Percentiles rank a stretch among this genome's conserved stretches.
Evolutionary conservation across 1,139 yeast genomes (phyloP).

Genomic region (Candida albicans): DNA sequence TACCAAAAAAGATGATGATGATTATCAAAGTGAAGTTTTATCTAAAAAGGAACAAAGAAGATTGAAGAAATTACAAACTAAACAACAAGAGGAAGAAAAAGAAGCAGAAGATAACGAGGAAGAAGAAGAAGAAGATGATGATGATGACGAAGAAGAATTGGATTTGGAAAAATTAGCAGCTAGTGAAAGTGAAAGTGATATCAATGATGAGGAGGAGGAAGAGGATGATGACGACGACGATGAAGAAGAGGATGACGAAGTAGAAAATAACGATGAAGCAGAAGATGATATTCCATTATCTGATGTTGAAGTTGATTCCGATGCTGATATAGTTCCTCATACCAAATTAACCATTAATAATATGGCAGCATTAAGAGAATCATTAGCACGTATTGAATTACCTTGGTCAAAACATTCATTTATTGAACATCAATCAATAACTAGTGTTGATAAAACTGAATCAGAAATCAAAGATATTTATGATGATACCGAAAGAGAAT

Average conservation of each 20-base stretch:
- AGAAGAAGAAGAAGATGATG: slow-evolving; percentile 25
- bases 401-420: slow-evolving; percentile 76
- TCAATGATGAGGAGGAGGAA: slow-evolving; percentile 41
- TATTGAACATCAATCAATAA: slow-evolving; percentile 78
- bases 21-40: slow-evolving; percentile 45
- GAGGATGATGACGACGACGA: slow-evolving; percentile 45
- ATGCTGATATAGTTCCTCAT: slow-evolving; percentile 86
- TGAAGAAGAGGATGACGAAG: slow-evolving; percentile 46
- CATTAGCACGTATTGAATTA: slow-evolving; percentile 64
- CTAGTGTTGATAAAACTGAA: slow-evolving; percentile 60
- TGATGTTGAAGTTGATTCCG: slow-evolving; percentile 79
- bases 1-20: slow-evolving; percentile 29
- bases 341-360: slow-evolving; percentile 83
- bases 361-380: slow-evolving; percentile 65
- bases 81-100: slow-evolving; percentile 22
- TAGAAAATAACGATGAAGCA: slow-evolving; percentile 41
- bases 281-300: slow-evolving; percentile 71
- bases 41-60: slow-evolving; percentile 68
- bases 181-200: slow-evolving; percentile 43
- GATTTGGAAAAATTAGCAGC: slow-evolving; percentile 61
- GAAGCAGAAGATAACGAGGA: slow-evolving; percentile 28
- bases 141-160: slow-evolving; percentile 37
- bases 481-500: slow-evolving; percentile 83
- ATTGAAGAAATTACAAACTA: slow-evolving; percentile 50
- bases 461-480: slow-evolving; percentile 79